Evolutionary conservation across 2,329 filamentous ascomycete genomes (phyloP).

Genomic region (Paraconiothyrium brasiliense): DNA sequence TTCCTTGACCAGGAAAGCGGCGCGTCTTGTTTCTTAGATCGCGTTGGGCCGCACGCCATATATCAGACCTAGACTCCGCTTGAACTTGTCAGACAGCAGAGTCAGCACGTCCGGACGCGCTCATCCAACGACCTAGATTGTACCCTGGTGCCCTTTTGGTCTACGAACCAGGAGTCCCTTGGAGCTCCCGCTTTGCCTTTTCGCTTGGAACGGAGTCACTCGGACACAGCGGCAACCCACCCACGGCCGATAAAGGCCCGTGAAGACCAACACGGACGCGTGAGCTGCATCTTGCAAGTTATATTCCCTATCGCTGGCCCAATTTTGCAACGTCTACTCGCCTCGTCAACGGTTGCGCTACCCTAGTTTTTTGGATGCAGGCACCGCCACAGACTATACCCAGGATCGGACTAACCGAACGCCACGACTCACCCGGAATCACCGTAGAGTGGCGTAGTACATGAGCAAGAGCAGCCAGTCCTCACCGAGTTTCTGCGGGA

Average conservation of each 20-base stretch:
- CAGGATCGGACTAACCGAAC: constrained; percentile 24
- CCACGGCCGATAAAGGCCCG: constrained; percentile 35
- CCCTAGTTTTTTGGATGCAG: constrained; percentile 30
- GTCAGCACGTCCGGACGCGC: constrained; percentile 29
- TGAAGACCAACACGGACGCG: constrained; percentile 34
- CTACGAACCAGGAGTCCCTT: constrained; percentile 31
- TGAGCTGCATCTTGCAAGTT: constrained; percentile 32
- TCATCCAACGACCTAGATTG: constrained; percentile 37
- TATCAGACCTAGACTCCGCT: constrained; percentile 40
- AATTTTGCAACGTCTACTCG: constrained; percentile 31
- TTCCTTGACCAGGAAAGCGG: constrained; percentile 37
- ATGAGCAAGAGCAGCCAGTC: constrained; percentile 25
- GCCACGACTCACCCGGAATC: constrained; percentile 40
- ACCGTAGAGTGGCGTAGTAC: constrained; percentile 37
- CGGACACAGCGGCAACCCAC: constrained; percentile 43
- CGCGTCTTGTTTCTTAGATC: constrained; percentile 35
- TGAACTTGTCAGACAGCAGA: constrained; percentile 30
- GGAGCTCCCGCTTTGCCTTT: constrained; percentile 32
- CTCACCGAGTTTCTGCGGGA: constrained; percentile 43
- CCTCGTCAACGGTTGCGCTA: constrained; percentile 36
- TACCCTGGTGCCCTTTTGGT: constrained; percentile 23
- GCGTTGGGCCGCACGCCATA: constrained; percentile 37
- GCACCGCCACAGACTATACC: constrained; percentile 35
- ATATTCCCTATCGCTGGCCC: constrained; percentile 39
- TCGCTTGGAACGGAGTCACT: constrained; percentile 36